Percentiles rank a stretch among this genome's conserved stretches.
Conservation (phyloP, 2,329 filamentous ascomycete species). For the Arthrobotrys sinensis region DNA sequence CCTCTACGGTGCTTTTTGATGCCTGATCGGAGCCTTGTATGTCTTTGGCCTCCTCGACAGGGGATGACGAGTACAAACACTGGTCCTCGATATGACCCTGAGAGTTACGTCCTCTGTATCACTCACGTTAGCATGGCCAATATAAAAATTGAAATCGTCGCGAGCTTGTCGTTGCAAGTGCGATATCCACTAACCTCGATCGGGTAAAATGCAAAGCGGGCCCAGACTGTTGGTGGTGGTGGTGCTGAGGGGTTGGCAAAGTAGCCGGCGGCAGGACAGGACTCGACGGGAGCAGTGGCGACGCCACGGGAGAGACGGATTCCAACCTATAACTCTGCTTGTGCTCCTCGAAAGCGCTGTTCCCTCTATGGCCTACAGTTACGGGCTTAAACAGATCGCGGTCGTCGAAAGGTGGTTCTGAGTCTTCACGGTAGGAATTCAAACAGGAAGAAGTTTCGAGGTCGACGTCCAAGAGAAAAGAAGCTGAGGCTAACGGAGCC, state of each 20-base stretch:
- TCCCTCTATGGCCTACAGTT: neutral
- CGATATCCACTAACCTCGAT: slow-evolving; percentile 59
- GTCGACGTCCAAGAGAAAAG: slow-evolving; percentile 10
- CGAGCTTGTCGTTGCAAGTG: slow-evolving; percentile 30
- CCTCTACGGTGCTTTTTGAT: slow-evolving; percentile 15
- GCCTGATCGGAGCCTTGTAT: slow-evolving; percentile 30
- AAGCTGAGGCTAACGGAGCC: slow-evolving; percentile 31
- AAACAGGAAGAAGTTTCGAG: slow-evolving; percentile 17
- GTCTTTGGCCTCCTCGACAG: slow-evolving; percentile 18
- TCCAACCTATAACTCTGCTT: neutral
- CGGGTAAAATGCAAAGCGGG: slow-evolving; percentile 34
- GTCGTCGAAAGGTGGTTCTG: slow-evolving; percentile 24
- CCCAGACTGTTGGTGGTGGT: neutral
- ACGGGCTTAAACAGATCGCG: slow-evolving; percentile 6
- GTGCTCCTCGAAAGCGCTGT: slow-evolving; percentile 7
- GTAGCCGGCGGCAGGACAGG: neutral
- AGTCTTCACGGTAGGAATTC: slow-evolving; percentile 4
- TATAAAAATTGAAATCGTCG: slow-evolving; percentile 32
- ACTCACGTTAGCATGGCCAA: slow-evolving; percentile 19
- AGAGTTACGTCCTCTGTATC: slow-evolving; percentile 20
- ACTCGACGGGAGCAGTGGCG: neutral
- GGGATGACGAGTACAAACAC: neutral
- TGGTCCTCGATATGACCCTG: neutral
- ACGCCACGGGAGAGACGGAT: slow-evolving; percentile 12
- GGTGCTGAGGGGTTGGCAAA: slow-evolving; percentile 37